Percentiles rank a stretch among this genome's conserved stretches.
Conservation (phyloP, 306 rosid genomes). For the Senna siamea region DNA sequence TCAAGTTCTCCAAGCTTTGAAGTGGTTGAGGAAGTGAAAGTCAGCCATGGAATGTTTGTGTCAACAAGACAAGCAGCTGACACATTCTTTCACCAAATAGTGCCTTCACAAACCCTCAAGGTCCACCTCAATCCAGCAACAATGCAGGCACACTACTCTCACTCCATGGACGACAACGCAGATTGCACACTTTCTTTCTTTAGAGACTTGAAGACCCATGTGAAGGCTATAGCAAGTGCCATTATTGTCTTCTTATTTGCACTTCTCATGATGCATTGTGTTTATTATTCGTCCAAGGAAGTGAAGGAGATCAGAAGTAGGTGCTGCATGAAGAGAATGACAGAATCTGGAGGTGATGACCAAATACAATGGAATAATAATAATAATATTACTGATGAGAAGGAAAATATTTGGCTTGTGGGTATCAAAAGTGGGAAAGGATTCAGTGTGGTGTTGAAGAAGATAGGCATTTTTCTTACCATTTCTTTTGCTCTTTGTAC, state of each 20-base stretch:
- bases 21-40: constrained; percentile 77
- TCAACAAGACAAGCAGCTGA: constrained; percentile 80
- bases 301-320: no score
- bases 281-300: no score
- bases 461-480: constrained; percentile 69
- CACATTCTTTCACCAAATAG: constrained; percentile 83
- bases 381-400: constrained; percentile 23
- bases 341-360: constrained; percentile 13
- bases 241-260: constrained; percentile 43
- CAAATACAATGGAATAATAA: neutral
- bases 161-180: constrained; percentile 39
- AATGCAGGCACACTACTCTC: constrained; percentile 21
- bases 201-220: constrained; percentile 36
- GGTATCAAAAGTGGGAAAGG: constrained; percentile 54
- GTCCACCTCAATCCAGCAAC: constrained; percentile 71
- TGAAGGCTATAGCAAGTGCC: constrained; percentile 45
- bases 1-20: constrained; percentile 77
- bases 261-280: constrained; percentile 51
- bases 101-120: constrained; percentile 78
- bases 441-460: constrained; percentile 61
- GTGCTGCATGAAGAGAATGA: no score
- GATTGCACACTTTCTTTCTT: constrained; percentile 19
- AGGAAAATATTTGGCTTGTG: constrained; percentile 44
- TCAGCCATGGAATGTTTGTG: constrained; percentile 81
- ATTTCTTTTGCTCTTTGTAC: constrained; percentile 82